Evolutionary conservation across 2,329 filamentous ascomycete species (phyloP), one percentile per base, ranked within the genome.

Genomic region (Microthyrium microscopicum): DNA sequence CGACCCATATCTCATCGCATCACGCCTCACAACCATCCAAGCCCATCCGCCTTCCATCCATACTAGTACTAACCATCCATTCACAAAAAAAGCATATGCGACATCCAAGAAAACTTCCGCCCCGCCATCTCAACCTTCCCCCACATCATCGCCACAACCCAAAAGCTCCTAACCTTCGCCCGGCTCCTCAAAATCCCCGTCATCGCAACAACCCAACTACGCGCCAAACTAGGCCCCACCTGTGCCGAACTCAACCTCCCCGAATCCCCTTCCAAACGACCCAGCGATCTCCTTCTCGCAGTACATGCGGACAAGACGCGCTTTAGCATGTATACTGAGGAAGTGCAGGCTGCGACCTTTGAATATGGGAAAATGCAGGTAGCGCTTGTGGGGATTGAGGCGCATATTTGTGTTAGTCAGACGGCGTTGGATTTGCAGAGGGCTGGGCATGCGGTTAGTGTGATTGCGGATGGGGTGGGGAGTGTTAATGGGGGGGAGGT

Each of bases 381-480:
- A 34, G 77, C 81, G 35, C 72, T 95, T 41, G 77, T 93, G 12
- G 87, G 87, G 24, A 93, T 95, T 50, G 87, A 95, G 58, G 71
- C 73, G 26, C 87, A 95, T 57, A 89, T 95, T 51, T 95, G 87
- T 62, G 74, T 95, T 20, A 85, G 82, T 39, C 87, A 95, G 64
- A 94, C 87, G 26, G 73, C 81, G 12, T 64, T 94, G 26, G 87
- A 94, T 58, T 60, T 92, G 31, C 60, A 89, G 27, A 61, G 63
- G 16, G 65, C 66, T 2, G 84, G 84, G 1, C 81, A 93, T 54
- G 62, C 64, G 34, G 87, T 94, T 5, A 93, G 91, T 53, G 62
- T 95, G 25, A 63, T 94, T 20, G 82, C 84, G 33, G 87, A 95
- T 54, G 87, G 73, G 20, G 85, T 95, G 26, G 85, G 78, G 49